Conservation (phyloP, 345 rosid genomes). For the Sisymbrium altissimum region DNA sequence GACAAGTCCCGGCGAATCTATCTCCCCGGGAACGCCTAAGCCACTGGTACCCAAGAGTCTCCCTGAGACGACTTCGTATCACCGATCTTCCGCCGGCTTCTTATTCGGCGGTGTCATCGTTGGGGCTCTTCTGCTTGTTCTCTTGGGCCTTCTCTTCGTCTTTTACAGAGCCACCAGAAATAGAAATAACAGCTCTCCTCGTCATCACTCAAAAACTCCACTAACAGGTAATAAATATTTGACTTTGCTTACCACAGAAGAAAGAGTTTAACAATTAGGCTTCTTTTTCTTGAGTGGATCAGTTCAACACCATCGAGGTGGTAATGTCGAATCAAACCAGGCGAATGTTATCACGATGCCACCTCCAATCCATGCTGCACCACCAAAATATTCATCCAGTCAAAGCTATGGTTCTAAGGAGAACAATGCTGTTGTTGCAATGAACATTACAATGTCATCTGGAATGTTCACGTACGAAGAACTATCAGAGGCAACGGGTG, state of each 20-base stretch:
- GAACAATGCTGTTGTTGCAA: slow-evolving; percentile 11
- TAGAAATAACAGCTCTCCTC: slow-evolving; percentile 4
- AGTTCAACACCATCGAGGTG: slow-evolving; percentile 28
- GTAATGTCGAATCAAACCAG: slow-evolving; percentile 11
- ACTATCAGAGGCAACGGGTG: slow-evolving; percentile 57
- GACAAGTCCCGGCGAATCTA: slow-evolving; percentile 1
- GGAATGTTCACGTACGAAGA: slow-evolving; percentile 59
- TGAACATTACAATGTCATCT: slow-evolving; percentile 5
- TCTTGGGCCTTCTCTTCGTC: slow-evolving; percentile 32
- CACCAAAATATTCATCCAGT: slow-evolving; percentile 4
- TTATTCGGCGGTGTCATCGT: slow-evolving; percentile 26
- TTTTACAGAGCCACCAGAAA: slow-evolving; percentile 36
- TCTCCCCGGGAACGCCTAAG: slow-evolving; percentile 19
- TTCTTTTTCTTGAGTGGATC: neutral
- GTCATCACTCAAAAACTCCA: slow-evolving; percentile 8
- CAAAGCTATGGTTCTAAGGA: neutral
- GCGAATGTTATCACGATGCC: slow-evolving; percentile 10
- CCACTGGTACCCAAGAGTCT: slow-evolving; percentile 34
- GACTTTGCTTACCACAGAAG: no score
- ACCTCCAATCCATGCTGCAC: slow-evolving; percentile 8
- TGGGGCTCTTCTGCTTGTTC: slow-evolving; percentile 29
- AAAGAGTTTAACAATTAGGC: neutral
- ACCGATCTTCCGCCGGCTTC: slow-evolving; percentile 27
- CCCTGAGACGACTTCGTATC: slow-evolving; percentile 30
- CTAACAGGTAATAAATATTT: no score